Evolutionary conservation across 2,329 filamentous ascomycete species (phyloP).

Genomic region (Aspergillus cejpii): DNA sequence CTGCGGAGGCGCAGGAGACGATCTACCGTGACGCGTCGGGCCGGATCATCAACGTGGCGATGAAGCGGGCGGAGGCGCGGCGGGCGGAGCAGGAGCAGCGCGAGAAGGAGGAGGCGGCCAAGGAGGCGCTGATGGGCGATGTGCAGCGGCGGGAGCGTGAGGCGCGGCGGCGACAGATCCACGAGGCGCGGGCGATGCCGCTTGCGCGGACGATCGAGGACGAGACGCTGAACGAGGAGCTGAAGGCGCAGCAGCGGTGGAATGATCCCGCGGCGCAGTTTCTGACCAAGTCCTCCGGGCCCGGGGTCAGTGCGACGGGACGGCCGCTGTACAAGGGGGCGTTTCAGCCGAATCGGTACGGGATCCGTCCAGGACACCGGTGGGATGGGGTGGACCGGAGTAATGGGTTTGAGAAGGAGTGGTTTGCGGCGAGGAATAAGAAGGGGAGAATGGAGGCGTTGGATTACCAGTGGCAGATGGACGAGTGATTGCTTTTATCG

Average conservation of each 20-base stretch:
- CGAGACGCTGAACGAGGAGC: conserved; percentile 71
- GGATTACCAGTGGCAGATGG: conserved; percentile 94
- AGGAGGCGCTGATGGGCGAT: conserved; percentile 71
- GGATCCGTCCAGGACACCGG: conserved; percentile 81
- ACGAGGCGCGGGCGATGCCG: conserved; percentile 75
- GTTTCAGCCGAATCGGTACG: conserved; percentile 84
- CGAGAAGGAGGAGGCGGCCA: conserved; percentile 56
- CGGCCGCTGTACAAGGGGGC: conserved; percentile 70
- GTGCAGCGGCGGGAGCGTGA: conserved; percentile 68
- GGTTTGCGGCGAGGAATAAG: conserved; percentile 81
- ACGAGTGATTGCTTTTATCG: conserved; percentile 51
- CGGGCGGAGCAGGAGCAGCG: conserved; percentile 67
- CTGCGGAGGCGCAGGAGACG: conserved; percentile 60
- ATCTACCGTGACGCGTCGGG: conserved; percentile 94
- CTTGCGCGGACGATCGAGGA: conserved; percentile 79
- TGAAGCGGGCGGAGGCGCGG: conserved; percentile 83
- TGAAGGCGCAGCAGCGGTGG: conserved; percentile 74
- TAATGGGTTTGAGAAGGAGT: conserved; percentile 88
- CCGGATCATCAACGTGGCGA: conserved; percentile 83
- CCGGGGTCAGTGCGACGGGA: conserved; percentile 44
- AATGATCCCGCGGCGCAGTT: conserved; percentile 89
- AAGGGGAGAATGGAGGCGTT: conserved; percentile 69
- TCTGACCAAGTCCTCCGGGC: conserved; percentile 49
- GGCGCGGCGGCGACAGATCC: conserved; percentile 58
- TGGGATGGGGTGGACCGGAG: conserved; percentile 96